Conservation (phyloP, 2,329 filamentous ascomycete genomes). For the Botrytis byssoidea region DNA sequence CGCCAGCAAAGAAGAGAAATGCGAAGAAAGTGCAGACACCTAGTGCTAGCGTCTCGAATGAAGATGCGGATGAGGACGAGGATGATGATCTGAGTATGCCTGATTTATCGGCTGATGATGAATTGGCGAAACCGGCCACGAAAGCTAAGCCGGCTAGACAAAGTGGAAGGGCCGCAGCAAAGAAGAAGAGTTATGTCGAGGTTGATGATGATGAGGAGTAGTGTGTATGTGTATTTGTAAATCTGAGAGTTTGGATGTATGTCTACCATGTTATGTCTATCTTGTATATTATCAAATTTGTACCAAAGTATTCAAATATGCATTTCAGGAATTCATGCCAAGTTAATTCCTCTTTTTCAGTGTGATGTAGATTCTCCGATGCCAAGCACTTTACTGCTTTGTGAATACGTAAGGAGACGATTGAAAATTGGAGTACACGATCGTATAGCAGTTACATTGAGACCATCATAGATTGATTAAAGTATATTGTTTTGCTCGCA, state of each 20-base stretch:
- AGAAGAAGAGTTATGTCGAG: slow-evolving; percentile 22
- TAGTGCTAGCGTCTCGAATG: slow-evolving; percentile 8
- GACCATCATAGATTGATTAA: neutral
- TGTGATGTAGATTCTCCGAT: neutral
- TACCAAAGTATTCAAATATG: neutral
- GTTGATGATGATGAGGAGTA: slow-evolving; percentile 13
- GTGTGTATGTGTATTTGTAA: neutral
- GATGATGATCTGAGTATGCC: slow-evolving; percentile 41
- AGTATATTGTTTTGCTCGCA: neutral
- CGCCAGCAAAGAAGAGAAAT: slow-evolving; percentile 34
- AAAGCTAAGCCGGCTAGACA: slow-evolving; percentile 25
- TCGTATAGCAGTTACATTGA: neutral
- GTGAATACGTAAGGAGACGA: neutral
- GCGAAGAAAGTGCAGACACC: slow-evolving; percentile 9
- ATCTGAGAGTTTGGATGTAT: neutral
- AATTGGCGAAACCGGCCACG: slow-evolving; percentile 3
- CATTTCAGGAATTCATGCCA: neutral
- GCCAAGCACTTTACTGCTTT: neutral
- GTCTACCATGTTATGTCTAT: neutral
- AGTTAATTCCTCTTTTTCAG: too few species aligned
- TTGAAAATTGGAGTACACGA: neutral
- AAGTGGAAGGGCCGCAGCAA: slow-evolving; percentile 30
- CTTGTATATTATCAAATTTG: neutral
- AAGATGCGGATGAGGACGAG: slow-evolving; percentile 30
- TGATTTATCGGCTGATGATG: slow-evolving; percentile 41